phyloP scores from a whole-genome alignment of 306 rosid genomes.

The Cicer pinnatifidum region DNA sequence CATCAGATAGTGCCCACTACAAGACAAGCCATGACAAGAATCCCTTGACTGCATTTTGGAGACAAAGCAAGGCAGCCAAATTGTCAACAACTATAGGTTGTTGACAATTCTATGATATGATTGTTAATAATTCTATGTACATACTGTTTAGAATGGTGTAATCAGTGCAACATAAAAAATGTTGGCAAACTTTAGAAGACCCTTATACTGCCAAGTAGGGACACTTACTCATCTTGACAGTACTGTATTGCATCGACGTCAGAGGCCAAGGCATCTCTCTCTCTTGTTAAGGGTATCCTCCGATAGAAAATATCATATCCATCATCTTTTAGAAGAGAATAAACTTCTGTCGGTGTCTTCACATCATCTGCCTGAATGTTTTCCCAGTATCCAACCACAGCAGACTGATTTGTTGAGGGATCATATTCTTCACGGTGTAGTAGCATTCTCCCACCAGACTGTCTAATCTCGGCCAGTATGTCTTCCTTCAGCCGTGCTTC shows the following conservation, averaged over 20 bases:
- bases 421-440: conserved; percentile 85
- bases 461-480: conserved; percentile 73
- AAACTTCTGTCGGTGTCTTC: conserved; percentile 85
- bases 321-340: conserved; percentile 64
- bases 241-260: conserved; percentile 83
- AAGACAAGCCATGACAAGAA: conserved; percentile 21
- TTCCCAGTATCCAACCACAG: conserved; percentile 84
- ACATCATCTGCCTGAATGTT: conserved; percentile 75
- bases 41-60: conserved; percentile 2
- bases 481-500: conserved; percentile 82
- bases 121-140: conserved; percentile 17
- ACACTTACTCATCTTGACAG: conserved; percentile 72
- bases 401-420: conserved; percentile 67
- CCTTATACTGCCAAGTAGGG: not conserved
- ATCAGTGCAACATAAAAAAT: conserved; percentile 23
- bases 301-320: conserved; percentile 65
- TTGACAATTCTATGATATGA: conserved; percentile 26
- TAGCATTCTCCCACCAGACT: conserved; percentile 79
- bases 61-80: conserved; percentile 15
- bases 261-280: conserved; percentile 78
- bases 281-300: conserved; percentile 85
- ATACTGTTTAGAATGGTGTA: not conserved
- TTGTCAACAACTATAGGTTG: conserved; percentile 8
- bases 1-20: conserved; percentile 6
- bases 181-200: conserved; percentile 9